phyloP scores from a whole-genome alignment of 495 filamentous ascomycete genomes.

The Penicillium alfredii region DNA sequence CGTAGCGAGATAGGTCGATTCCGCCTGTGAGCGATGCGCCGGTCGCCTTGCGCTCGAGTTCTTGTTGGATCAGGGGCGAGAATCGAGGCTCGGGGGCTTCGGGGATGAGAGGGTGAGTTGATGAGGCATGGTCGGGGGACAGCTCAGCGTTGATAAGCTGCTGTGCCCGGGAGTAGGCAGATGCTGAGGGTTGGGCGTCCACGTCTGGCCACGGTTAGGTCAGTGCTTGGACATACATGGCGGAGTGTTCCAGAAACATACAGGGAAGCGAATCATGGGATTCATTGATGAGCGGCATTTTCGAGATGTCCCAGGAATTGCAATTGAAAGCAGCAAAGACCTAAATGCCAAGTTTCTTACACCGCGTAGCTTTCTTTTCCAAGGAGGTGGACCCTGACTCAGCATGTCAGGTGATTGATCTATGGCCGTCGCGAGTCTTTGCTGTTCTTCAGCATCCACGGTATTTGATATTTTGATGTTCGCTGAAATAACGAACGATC shows the following conservation, averaged over 20 bases:
- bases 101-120: constrained; percentile 38
- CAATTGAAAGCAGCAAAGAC: too few species aligned
- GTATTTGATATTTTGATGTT: too few species aligned
- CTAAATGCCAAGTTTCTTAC: too few species aligned
- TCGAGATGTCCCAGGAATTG: too few species aligned
- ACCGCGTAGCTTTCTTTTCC: too few species aligned
- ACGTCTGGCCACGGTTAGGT: constrained; percentile 51
- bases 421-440: too few species aligned
- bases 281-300: constrained; percentile 64
- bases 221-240: background rate
- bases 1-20: constrained; percentile 80
- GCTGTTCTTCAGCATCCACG: too few species aligned
- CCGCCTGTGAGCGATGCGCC: constrained; percentile 49
- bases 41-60: constrained; percentile 53
- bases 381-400: background rate
- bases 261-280: constrained; percentile 83
- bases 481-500: too few species aligned
- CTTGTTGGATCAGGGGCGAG: constrained; percentile 55
- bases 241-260: constrained; percentile 28
- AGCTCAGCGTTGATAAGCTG: constrained; percentile 62
- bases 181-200: constrained; percentile 57
- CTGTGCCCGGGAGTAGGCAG: constrained; percentile 52
- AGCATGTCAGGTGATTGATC: constrained; percentile 1
- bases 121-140: constrained; percentile 34
- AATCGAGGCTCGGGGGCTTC: constrained; percentile 40